These are phyloP conservation scores for Backusella parvicylindrica DNA, from an alignment of 192 early-diverging fungal genomes.

Conservation along the genomic window DNA sequence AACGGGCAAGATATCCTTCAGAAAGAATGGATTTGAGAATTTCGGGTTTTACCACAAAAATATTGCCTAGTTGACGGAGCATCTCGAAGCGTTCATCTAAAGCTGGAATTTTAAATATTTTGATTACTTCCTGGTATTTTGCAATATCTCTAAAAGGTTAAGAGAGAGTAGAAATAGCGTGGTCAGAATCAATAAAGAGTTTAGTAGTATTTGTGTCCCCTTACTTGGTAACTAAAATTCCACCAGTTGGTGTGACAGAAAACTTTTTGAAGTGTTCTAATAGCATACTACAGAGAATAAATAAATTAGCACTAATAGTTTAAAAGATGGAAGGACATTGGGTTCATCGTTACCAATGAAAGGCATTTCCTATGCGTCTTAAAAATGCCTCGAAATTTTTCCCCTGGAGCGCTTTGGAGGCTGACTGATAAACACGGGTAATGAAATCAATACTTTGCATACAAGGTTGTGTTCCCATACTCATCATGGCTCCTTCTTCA, in stretches of 20 bases:
- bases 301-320: neutral
- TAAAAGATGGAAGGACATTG: neutral
- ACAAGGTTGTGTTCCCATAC: constrained; percentile 78
- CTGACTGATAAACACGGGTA: constrained; percentile 55
- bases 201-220: neutral
- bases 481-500: constrained; percentile 70
- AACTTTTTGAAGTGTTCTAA: constrained; percentile 94
- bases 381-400: constrained; percentile 78
- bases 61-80: constrained; percentile 87
- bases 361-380: constrained; percentile 71
- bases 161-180: neutral
- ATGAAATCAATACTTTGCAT: constrained; percentile 76
- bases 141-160: constrained; percentile 72
- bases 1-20: constrained; percentile 78
- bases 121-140: constrained; percentile 87
- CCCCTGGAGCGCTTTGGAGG: constrained; percentile 61
- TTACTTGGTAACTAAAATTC: constrained; percentile 83
- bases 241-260: constrained; percentile 79
- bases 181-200: neutral
- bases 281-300: constrained; percentile 57
- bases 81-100: constrained; percentile 87
- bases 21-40: constrained; percentile 84
- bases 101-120: constrained; percentile 65
- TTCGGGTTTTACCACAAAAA: constrained; percentile 90
- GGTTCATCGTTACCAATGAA: constrained; percentile 65